Percentiles rank a stretch among this genome's conserved stretches.
Evolutionary conservation across 768 basidiomycete species (phyloP).

Genomic region (Cubamyces lactineus): DNA sequence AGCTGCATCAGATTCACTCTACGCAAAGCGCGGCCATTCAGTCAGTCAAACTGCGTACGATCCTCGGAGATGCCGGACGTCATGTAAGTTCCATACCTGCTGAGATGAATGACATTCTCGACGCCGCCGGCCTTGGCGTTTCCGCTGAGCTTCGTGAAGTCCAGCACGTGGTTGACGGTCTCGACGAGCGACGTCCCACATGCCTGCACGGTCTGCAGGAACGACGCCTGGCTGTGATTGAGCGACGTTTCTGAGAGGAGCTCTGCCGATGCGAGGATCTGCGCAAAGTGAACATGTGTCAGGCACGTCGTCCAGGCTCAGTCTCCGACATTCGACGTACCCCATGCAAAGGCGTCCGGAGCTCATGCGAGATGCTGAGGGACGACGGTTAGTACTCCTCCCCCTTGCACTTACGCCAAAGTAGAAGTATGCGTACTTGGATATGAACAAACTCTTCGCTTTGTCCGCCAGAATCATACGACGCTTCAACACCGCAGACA

Average conservation of each 20-base stretch:
- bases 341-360: conserved; percentile 90
- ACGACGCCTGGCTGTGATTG: conserved; percentile 80
- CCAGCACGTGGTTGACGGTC: conserved; percentile 95
- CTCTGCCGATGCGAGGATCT: conserved; percentile 92
- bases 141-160: conserved; percentile 94
- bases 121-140: conserved; percentile 78
- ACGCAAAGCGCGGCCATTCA: background rate
- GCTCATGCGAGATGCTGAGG: conserved; percentile 83
- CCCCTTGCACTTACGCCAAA: background rate
- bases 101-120: conserved; percentile 72
- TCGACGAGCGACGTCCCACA: conserved; percentile 96
- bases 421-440: conserved; percentile 58
- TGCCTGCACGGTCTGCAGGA: conserved; percentile 90
- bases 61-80: background rate
- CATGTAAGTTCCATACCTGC: conserved; percentile 49
- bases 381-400: background rate
- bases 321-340: conserved; percentile 44
- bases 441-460: conserved; percentile 90
- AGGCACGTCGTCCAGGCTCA: background rate
- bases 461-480: conserved; percentile 95
- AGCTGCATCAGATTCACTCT: conserved; percentile 80
- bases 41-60: background rate
- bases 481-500: conserved; percentile 90
- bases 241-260: conserved; percentile 85
- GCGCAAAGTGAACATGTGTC: background rate